A percentile compares a stretch with the other conserved stretches of the same genome.
Evolutionary conservation across 768 basidiomycete genomes (phyloP).

Genomic region (Trametes gibbosa): DNA sequence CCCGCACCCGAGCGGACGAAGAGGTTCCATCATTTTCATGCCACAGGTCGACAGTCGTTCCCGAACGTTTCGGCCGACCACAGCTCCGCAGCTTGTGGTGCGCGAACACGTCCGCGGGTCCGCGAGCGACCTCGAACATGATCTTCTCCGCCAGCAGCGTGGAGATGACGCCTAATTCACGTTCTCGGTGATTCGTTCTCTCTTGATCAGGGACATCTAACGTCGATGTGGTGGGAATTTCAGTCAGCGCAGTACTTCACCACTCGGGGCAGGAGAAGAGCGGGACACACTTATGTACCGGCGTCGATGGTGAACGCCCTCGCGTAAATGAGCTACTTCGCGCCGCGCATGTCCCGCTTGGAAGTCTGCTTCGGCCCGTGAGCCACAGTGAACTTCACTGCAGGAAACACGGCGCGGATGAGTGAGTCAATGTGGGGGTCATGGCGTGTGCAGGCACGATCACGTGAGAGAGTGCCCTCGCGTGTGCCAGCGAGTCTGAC

Average conservation of each 20-base stretch:
- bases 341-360: constrained; percentile 42
- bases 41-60: too few species aligned
- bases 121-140: constrained; percentile 47
- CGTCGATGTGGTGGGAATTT: background rate
- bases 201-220: constrained; percentile 48
- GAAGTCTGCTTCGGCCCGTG: constrained; percentile 44
- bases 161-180: constrained; percentile 40
- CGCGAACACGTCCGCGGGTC: constrained; percentile 43
- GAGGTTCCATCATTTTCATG: too few species aligned
- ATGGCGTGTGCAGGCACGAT: background rate
- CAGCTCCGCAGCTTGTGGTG: constrained; percentile 46
- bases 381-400: constrained; percentile 37
- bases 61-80: too few species aligned
- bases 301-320: constrained; percentile 40
- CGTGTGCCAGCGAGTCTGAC: constrained; percentile 34
- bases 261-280: background rate
- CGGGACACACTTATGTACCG: constrained; percentile 31
- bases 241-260: background rate
- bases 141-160: constrained; percentile 41
- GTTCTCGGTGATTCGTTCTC: constrained; percentile 47
- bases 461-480: constrained; percentile 29
- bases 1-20: too few species aligned
- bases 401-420: constrained; percentile 46
- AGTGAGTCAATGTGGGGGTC: background rate
- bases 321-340: constrained; percentile 41